Base-by-base conservation (phyloP, 257 asterid species). In the Phtheirospermum japonicum region DNA sequence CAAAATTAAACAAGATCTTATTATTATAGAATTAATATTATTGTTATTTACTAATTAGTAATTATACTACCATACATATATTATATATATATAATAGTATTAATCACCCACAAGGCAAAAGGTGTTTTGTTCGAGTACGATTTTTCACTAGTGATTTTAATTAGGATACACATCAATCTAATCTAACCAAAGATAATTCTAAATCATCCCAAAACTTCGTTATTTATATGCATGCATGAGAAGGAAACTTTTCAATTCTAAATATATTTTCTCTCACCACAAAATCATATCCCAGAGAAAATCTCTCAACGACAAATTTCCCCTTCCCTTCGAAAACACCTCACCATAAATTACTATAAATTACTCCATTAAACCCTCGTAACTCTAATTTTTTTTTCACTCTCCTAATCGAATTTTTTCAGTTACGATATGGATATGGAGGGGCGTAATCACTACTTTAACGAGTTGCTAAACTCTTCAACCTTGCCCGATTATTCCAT, bases 351-450 rank as follows among this genome's bases (percentile, higher is more conserved):
- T 45, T n/a, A 45, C 19, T 7, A 7, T 45, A 45, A 45, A 61
- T 36, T 28, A n/a, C 28, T 23, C 9, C 54, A 33, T 33, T 33
- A 33, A 33, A 33, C 0, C 39, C 39, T 5, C 39, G 4, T 33
- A 5, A 33, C 39, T 33, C 9, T 1, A 33, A 2, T 1, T 5
- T 33, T 23, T 3, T 3, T 33, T 5, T 5, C 7, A 2, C 39
- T 33, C 34, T 31, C 3, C 34, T 31, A 31, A 31, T 31, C 34
- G 4, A n/a, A 6, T 31, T 31, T 13, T 37, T 0, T 39, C 69
- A 9, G 69, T 64, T 64, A 52, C 69, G 4, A 64, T 32, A 64
- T 40, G 28, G 28, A 33, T 16, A 68, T 51, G 68, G 63, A 61
- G 13, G 67, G 52, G 18, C 40, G 42, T 9, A 26, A 66, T 36